phyloP scores from a whole-genome alignment of 805 yeast species.

The Scheffersomyces stipitis region DNA sequence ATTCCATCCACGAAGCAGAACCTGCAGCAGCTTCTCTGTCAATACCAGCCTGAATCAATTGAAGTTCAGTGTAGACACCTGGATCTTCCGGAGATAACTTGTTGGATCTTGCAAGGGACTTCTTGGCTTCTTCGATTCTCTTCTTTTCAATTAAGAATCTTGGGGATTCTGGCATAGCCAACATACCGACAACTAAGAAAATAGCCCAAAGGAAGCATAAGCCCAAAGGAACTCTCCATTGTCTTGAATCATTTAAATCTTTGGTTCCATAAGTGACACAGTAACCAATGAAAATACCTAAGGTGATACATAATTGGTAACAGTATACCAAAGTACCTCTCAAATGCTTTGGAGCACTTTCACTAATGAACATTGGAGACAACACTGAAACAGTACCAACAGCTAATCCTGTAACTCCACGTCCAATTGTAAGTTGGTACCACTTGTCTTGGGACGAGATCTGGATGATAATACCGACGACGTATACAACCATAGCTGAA shows the following conservation, averaged over 20 bases:
- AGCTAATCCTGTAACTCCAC: conserved; percentile 27
- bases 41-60: conserved; percentile 28
- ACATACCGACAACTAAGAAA: conserved; percentile 23
- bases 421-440: conserved; percentile 26
- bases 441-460: conserved; percentile 20
- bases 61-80: conserved; percentile 22
- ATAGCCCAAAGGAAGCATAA: conserved; percentile 29
- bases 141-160: conserved; percentile 24
- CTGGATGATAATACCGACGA: conserved; percentile 27
- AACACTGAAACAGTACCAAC: conserved; percentile 27
- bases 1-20: conserved; percentile 24
- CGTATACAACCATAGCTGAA: conserved; percentile 25
- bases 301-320: conserved; percentile 27
- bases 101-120: conserved; percentile 25
- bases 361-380: conserved; percentile 26
- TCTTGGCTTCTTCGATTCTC: conserved; percentile 25
- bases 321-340: conserved; percentile 31
- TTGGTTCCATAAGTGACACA: conserved; percentile 27
- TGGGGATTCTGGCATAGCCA: conserved; percentile 30
- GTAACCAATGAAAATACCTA: conserved; percentile 29
- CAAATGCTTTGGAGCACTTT: conserved; percentile 26
- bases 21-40: conserved; percentile 29
- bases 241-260: conserved; percentile 20
- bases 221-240: conserved; percentile 30
- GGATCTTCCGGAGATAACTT: conserved; percentile 23